Evolutionary conservation across 1,139 yeast species (phyloP), one percentile per base, ranked within the genome.

Genomic region (Pneumocystis carinii): DNA sequence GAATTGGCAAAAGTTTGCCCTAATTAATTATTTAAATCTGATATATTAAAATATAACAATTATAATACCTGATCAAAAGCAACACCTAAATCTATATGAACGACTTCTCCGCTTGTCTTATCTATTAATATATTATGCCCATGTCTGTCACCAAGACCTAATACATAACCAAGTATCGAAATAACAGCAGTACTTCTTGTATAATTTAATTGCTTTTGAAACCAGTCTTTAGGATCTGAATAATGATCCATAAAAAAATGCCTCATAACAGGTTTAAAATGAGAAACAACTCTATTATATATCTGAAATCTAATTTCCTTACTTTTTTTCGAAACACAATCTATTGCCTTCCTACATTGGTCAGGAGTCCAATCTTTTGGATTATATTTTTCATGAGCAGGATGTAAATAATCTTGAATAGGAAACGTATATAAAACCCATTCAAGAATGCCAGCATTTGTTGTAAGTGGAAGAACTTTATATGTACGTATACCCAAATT

Each of bases 111-210:
- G 0, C 87, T 80, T 17, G 72, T 72, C 62, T 79, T 78, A 72
- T 94, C 97, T n/a, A 94, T 72, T 64, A 94, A 74, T 59, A 94
- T 86, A 72, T 94, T 94, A 72, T 89, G 89, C 71, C 95, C 83
- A 73, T 94, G 99, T 35, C 99, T 78, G 72, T 94, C 99, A 1
- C 99, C 99, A 14, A 94, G 78, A 0, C 99, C 99, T 39, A 94
- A 75, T 12, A 90, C 78, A 72, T 87, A 80, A 0, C 98, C 98
- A 27, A 90, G 84, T 62, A 94, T 87, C 0, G 97, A 90, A 1
- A 86, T 81, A 0, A 90, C 82, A 0, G 97, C 97, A 3, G 88
- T 78, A 0, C 97, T 96, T 64, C 84, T 82, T 0, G 88, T 81
- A 72, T 90, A 94, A 1, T 77, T 75, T 19, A 81, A 77, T 61